A percentile compares a stretch with the other conserved stretches of the same genome.
Conservation (phyloP, 2,329 filamentous ascomycete species). For the Phyllosticta citribraziliensis region DNA sequence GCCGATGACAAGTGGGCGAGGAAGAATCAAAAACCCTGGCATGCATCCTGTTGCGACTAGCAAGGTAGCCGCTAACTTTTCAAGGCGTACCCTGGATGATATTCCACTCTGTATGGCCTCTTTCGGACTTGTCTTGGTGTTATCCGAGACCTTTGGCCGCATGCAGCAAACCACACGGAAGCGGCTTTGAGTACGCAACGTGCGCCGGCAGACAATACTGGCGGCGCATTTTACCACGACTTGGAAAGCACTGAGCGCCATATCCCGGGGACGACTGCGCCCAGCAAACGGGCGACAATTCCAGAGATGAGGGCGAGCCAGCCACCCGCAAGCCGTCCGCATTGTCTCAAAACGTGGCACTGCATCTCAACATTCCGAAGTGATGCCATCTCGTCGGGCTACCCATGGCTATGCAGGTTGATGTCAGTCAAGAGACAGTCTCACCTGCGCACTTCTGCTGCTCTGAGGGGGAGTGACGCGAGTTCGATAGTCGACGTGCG, state of each 20-base stretch:
- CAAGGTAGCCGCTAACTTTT: background rate
- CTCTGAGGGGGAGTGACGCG: background rate
- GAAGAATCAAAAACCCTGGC: background rate
- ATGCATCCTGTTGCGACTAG: background rate
- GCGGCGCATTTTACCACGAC: background rate
- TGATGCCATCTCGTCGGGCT: background rate
- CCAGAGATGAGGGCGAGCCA: background rate
- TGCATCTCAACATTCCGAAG: background rate
- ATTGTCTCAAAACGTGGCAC: background rate
- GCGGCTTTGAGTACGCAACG: too few relatives aligned
- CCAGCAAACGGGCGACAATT: background rate
- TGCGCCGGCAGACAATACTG: background rate
- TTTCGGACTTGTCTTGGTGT: background rate
- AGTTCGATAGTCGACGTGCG: background rate
- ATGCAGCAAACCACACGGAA: background rate
- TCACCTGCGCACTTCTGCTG: background rate
- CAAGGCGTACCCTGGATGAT: background rate
- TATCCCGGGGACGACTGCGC: background rate
- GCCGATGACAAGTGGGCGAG: background rate
- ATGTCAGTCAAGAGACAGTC: background rate
- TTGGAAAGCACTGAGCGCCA: background rate
- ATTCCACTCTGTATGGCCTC: background rate
- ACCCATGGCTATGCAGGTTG: background rate
- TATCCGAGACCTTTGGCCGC: background rate
- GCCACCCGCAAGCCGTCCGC: background rate